Evolutionary conservation across 164 flowering plant species (phyloP), one percentile per base, ranked within the genome.

Genomic region (Kingdonia uniflora): DNA sequence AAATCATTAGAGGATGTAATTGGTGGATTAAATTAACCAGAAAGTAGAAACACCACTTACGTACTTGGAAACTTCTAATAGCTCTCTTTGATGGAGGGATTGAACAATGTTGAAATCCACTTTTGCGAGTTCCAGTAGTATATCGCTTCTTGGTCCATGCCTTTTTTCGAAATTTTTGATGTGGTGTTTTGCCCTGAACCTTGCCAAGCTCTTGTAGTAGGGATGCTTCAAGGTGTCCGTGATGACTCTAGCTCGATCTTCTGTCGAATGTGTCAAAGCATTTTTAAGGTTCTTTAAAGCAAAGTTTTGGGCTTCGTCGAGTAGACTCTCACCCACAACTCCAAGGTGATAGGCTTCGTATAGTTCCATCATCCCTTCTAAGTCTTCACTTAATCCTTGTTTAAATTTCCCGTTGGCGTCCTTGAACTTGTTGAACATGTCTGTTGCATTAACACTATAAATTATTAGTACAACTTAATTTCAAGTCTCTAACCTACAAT

Each of bases 271-370:
- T 14, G 19, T 11, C 23, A 56, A 1, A 15, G 22, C 14, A 19
- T 59, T 65, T 21, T 39, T 52, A 11, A 79, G 80, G 20, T 57
- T 35, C 16, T 59, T 51, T 4, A 54, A 21, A 8, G 74, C 57
- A 15, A 75, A 75, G 0, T 54, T 40, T 29, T 38, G 50, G 14
- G 77, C 80, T 61, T 79, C 71, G 12, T 79, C 78, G 2, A 84
- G 71, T 21, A 67, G 55, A 13, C 64, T 49, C 54, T 84, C 92
- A 21, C 80, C 87, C 38, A 63, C 55, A 11, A 59, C 33, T 17
- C 66, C 57, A 20, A 76, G 52, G 11, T 54, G 51, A 50, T 74
- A 49, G 11, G 80, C 74, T 61, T 71, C 77, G 46, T 65, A 73
- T 17, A 76, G 26, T 24, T 58, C 58, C 57, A 68, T 56, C 39